Evolutionary conservation across 257 asterid genomes (phyloP).

Genomic region (Hygrophila difformis): DNA sequence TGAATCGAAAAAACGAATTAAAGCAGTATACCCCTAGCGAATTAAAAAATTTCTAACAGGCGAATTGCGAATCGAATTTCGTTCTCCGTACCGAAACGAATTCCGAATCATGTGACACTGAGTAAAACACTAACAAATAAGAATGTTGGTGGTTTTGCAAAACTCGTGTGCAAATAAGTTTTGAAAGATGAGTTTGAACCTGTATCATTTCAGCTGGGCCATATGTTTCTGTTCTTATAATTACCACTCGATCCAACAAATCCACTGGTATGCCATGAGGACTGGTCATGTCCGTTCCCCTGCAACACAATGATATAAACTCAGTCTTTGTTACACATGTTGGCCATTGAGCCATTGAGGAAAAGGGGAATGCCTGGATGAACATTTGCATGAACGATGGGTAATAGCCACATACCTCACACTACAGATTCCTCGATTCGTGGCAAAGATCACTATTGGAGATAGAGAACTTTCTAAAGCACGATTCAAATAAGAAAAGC

Average conservation of each 20-base stretch:
- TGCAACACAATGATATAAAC: constrained; percentile 20
- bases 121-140: background rate
- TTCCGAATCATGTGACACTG: no score
- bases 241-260: constrained; percentile 78
- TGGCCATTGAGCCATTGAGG: no score
- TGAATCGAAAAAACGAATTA: no score
- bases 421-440: background rate
- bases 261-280: constrained; percentile 98
- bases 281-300: constrained; percentile 93
- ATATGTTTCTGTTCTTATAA: constrained; percentile 85
- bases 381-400: no score
- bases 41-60: no score
- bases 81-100: no score
- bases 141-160: background rate
- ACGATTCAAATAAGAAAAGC: constrained; percentile 3
- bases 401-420: background rate
- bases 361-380: no score
- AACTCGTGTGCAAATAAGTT: background rate
- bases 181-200: constrained; percentile 28
- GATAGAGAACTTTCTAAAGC: constrained; percentile 2
- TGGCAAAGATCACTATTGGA: constrained; percentile 2
- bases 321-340: constrained; percentile 1
- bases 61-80: no score
- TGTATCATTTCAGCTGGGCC: constrained; percentile 99
- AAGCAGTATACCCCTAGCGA: no score